Evolutionary conservation across 768 basidiomycete species (phyloP).

Genomic region (Suillus discolor): DNA sequence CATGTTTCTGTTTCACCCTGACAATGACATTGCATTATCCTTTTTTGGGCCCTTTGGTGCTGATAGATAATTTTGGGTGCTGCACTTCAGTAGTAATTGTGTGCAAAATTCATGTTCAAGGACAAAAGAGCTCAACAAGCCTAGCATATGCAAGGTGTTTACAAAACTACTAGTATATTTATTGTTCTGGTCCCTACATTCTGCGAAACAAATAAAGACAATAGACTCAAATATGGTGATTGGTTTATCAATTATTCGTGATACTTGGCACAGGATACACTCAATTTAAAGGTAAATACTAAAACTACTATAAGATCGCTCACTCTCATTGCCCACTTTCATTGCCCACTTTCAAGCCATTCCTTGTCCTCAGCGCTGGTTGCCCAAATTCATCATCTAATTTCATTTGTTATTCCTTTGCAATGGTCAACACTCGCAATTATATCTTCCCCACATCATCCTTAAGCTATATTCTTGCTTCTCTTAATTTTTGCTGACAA

Average conservation of each 20-base stretch:
- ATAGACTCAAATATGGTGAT: background rate
- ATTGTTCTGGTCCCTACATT: background rate
- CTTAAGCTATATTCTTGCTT: background rate
- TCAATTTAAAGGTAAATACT: background rate
- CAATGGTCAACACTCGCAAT: background rate
- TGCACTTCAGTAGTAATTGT: too few relatives aligned
- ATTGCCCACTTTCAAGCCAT: background rate
- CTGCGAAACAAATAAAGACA: background rate
- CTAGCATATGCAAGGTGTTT: too few relatives aligned
- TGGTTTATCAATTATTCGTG: background rate
- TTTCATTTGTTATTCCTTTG: background rate
- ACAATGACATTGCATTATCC: background rate
- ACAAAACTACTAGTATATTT: background rate
- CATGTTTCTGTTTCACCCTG: background rate
- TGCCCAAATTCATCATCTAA: background rate
- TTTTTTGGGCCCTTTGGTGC: background rate
- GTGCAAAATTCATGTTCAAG: too few relatives aligned
- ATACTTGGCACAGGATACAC: background rate
- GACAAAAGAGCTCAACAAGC: too few relatives aligned
- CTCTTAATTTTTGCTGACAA: background rate
- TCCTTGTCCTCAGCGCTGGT: background rate
- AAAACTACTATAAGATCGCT: background rate
- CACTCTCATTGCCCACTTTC: background rate
- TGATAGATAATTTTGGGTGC: background rate
- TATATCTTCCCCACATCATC: background rate